Base-by-base conservation (phyloP, 108 stramenopile genomes). In the Schizochytrium sp. region DNA sequence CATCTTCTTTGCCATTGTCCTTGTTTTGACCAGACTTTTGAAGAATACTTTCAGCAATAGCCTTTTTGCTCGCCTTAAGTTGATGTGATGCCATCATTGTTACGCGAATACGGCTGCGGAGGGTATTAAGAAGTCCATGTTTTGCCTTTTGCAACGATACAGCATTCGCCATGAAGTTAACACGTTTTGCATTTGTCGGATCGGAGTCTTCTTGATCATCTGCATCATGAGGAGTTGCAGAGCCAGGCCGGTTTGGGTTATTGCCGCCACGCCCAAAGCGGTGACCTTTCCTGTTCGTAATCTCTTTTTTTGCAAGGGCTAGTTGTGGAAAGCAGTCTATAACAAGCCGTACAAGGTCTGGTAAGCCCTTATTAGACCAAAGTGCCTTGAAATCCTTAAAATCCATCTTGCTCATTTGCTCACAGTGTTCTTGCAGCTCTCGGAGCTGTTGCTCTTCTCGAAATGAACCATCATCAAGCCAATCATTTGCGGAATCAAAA, bases 401-500 rank as follows among this genome's bases (percentile, higher is more conserved):
- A 40, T 83, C 76, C 53, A 83, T 49, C 15, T 28, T 17, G 47
- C 50, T 55, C 53, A 55, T 53, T 28, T 55, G 47, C 53, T 2
- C 76, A 3, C 38, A n/a, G 10, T 49, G 47, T 40, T 83, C 76
- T 28, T 55, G 45, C 10, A 49, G 47, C 45, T 83, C 15, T 17
- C 53, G 76, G 0, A 19, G 28, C 8, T 38, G 15, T 8, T 10
- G 50, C 5, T 49, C 76, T 5, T 83, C 76, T 7, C 50, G 50
- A 38, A 55, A 8, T 7, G 45, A 47, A 53, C 55, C 76, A 83
- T 83, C 53, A 38, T 5, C 38, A 1, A 83, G 47, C 76, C 76
- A 83, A 40, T 83, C 76, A 10, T 38, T n/a, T n/a, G 76, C 76
- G 5, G 76, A 83, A 10, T 49, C 47, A 28, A 83, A 83, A 40